Evolutionary conservation across 1,284 basidiomycete genomes (phyloP), one percentile per base, ranked within the genome.

Genomic region (Ceratobasidium theobromae): DNA sequence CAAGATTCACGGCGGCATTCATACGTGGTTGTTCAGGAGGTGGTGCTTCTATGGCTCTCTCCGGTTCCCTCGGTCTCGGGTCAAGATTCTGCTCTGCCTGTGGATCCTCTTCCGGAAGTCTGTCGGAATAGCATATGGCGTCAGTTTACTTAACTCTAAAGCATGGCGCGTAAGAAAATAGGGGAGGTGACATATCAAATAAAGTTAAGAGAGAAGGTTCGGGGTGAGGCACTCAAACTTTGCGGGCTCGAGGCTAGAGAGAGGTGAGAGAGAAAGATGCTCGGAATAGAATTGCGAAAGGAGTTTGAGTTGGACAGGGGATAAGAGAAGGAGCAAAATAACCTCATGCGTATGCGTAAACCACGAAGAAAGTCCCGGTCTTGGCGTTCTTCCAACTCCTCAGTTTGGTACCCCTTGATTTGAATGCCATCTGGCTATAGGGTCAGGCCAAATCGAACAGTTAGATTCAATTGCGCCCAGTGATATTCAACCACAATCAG

Each of bases 341-440:
- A 90, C 90, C 86, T 84, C 70, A 90, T 74, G 67, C 88, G 81
- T 48, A 75, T 71, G 53, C 80, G 80, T 27, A 92, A 77, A 32
- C 81, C 78, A 46, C 79, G 78, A 2, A 82, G 75, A 72, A 92
- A 88, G 51, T 84, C 77, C 1, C 73, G 72, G 51, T 82, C 80
- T 65, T 82, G 83, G 43, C 79, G 71, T 6, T 71, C 76, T 30
- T 88, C 84, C n/a, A 83, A 79, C 64, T 89, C 86, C 45, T 82
- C 81, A 5, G 80, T 82, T 67, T 77, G 75, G 68, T 84, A 80
- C 1, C 86, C 88, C 69, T 85, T 80, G 58, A 89, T 62, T 51
- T 51, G 33, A 21, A 62, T 40, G 2, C 58, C 58, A 3, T 38
- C 41, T 14, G 58, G 58, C 58, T 62, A 43, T 9, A 5, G 32